phyloP scores from a whole-genome alignment of 2,329 filamentous ascomycete genomes.

The Emergomyces orientalis region DNA sequence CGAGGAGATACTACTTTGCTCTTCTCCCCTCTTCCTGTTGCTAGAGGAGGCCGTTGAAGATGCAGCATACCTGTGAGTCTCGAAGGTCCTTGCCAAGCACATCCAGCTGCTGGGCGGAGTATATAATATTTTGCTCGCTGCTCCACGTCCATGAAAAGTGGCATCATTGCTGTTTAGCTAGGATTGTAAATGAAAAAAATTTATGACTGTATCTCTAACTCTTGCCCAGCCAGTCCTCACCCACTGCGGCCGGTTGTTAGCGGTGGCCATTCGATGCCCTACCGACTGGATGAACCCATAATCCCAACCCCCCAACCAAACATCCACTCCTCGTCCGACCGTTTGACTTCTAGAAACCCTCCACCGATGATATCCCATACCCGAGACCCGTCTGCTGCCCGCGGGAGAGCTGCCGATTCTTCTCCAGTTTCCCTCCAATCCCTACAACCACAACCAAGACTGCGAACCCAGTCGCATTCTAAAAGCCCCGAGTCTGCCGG shows the following conservation, averaged over 20 bases:
- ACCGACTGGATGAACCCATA: conserved; percentile 33
- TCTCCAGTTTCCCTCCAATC: conserved; percentile 28
- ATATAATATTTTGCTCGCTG: neutral
- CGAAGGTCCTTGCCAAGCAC: conserved; percentile 1
- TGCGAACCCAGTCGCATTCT: conserved; percentile 34
- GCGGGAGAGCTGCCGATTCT: conserved; percentile 33
- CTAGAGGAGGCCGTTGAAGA: conserved; percentile 10
- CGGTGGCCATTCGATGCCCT: conserved; percentile 33
- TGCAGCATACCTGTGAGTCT: conserved; percentile 14
- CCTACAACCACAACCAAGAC: conserved; percentile 29
- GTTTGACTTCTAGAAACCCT: conserved; percentile 29
- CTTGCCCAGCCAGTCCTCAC: conserved; percentile 29
- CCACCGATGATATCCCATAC: conserved; percentile 34
- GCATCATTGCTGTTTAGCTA: conserved; percentile 13
- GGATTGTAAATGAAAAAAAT: conserved; percentile 13
- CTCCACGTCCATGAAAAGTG: conserved; percentile 1
- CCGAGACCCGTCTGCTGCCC: conserved; percentile 36
- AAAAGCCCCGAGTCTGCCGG: conserved; percentile 34
- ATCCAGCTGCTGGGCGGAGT: neutral
- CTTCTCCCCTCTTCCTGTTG: neutral
- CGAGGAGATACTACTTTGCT: neutral
- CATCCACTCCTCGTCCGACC: conserved; percentile 31
- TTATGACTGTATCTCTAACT: conserved; percentile 3
- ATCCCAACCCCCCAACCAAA: conserved; percentile 32
- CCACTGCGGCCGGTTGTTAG: conserved; percentile 31